Evolutionary conservation across 2,329 filamentous ascomycete genomes (phyloP), one percentile per base, ranked within the genome.

Genomic region (Scedosporium aurantiacum): DNA sequence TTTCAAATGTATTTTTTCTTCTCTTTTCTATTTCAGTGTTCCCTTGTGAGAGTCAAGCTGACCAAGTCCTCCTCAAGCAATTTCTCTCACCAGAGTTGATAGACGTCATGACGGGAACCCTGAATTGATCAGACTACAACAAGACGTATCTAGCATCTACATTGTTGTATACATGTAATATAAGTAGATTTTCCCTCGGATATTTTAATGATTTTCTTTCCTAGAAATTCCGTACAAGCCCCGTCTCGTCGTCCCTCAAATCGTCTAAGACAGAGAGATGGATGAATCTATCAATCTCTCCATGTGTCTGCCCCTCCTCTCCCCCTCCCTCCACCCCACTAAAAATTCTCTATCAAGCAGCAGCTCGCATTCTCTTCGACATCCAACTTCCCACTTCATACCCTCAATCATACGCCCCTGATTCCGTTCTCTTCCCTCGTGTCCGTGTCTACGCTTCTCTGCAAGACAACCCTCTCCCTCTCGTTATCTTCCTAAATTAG

Each of bases 401-500:
- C 16, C 12, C 21, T 57, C 54, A 27, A 18, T 18, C 18, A 14
- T 25, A 2, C 41, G 10, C 7, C 16, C 3, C 4, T 58, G 37
- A 23, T 18, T 25, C n/a, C n/a, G 10, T 45, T 45, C 18, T 45
- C 1, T 45, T 18, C 21, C 32, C 57, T 45, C 57, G 18, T 58
- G 8, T 47, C 21, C 10, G 6, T 28, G 43, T 16, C 32, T 37
- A 40, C 55, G 57, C 32, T 41, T 50, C 28, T 23, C 43, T 37
- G 16, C 14, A n/a, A 21, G 21, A 41, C 41, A 25, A 27, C 25
- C 55, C 52, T 40, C n/a, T 32, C 16, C 21, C 56, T 37, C 21
- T 23, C 28, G 40, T 16, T 58, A 60, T 16, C 57, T 32, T 32
- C 10, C 52, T 50, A 32, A 63, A 60, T 57, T 47, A 54, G 58